Evolutionary conservation across 257 asterid genomes (phyloP), one percentile per base, ranked within the genome.

Genomic region (Galeopsis tetrahit): DNA sequence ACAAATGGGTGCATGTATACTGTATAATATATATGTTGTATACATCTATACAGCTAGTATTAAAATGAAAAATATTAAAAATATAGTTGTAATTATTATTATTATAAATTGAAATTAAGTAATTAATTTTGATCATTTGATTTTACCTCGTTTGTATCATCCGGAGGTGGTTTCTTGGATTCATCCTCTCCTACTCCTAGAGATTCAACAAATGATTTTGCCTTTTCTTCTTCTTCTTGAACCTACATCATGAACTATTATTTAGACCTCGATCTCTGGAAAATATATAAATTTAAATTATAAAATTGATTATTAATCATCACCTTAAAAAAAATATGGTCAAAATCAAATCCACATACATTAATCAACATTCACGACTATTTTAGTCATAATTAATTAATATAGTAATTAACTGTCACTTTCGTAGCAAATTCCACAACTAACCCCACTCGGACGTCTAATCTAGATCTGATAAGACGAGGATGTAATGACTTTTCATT

Each of bases 191-290:
- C n/a, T n/a, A n/a, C 52, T 44, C 52, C 46, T 48, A 74, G 15
- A 35, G 84, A 66, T 59, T 77, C 81, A 40, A 11, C 62, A 2
- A 62, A 38, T 8, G 82, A 34, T 36, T 78, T 79, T 49, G 71
- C 52, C 71, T 69, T 80, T 51, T 85, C 73, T 63, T 78, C 82
- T 46, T 80, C 71, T 63, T 73, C 89, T 76, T 85, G 84, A 56
- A 80, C 77, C 89, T 85, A 78, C 75, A 69, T 66, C 32, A 46
- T n/a, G n/a, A n/a, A 5, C 6, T 7, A 58, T 62, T 58, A 43
- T 28, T 71, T 21, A 32, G 14, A 10, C 8, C 15, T 32, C 7
- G 14, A 10, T 5, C 15, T 32, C 7, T 60, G 7, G 33, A n/a
- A 21, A 7, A 6, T 4, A 32, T 40, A 13, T 32, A 28, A 21